Evolutionary conservation across 352 stramenopile genomes (phyloP).

Genomic region (Phytopythium delawarense): DNA sequence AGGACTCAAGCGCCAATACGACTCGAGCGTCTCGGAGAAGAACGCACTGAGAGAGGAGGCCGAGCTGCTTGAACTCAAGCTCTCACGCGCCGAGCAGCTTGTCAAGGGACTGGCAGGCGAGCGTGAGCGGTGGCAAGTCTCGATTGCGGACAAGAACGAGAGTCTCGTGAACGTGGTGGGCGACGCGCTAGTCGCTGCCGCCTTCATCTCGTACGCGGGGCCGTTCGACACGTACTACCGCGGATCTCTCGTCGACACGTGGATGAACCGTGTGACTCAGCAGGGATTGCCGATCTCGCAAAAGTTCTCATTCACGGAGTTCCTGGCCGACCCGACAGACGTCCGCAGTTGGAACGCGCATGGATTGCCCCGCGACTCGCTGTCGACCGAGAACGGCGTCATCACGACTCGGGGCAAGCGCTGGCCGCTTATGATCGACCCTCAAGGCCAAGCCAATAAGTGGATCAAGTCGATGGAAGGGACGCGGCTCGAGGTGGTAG

Average conservation of each 20-base stretch:
- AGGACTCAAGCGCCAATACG: constrained; percentile 88
- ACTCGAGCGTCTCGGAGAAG: constrained; percentile 91
- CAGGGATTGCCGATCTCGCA: constrained; percentile 81
- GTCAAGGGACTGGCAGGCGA: constrained; percentile 92
- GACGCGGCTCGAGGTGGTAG: constrained; percentile 84
- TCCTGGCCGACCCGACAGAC: constrained; percentile 91
- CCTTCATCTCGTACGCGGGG: constrained; percentile 94
- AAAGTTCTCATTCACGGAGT: constrained; percentile 91
- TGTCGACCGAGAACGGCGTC: constrained; percentile 95
- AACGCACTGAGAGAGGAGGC: constrained; percentile 92
- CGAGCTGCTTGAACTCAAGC: constrained; percentile 89
- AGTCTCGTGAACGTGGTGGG: constrained; percentile 88
- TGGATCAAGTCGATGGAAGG: constrained; percentile 96
- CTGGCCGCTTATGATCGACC: constrained; percentile 98
- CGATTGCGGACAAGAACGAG: constrained; percentile 88
- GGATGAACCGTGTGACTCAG: constrained; percentile 86
- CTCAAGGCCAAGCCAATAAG: constrained; percentile 94
- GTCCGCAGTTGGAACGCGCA: constrained; percentile 95
- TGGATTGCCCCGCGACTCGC: constrained; percentile 88
- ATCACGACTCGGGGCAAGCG: constrained; percentile 92
- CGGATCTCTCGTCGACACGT: constrained; percentile 78
- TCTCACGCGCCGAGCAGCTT: constrained; percentile 92
- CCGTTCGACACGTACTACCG: constrained; percentile 94
- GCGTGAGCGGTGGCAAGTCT: constrained; percentile 91
- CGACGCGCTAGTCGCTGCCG: constrained; percentile 90